A percentile compares a stretch with the other conserved stretches of the same genome.
These are phyloP conservation scores for Ligustrum vulgare DNA, from an alignment of 257 asterid genomes.

Conservation along the genomic window DNA sequence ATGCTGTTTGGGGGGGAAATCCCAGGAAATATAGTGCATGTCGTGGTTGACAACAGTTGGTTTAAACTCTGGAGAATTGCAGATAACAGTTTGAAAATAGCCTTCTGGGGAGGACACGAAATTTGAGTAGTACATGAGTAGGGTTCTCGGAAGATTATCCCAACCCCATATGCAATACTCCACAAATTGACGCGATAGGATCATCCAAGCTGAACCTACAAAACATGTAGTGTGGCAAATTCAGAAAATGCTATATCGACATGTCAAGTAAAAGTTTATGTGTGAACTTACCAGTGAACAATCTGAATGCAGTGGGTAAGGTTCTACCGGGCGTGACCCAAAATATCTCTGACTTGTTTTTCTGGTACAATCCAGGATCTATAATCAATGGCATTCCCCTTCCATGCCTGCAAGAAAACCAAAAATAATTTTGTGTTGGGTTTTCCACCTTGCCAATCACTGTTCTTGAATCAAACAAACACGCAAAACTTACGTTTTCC, in stretches of 20 bases:
- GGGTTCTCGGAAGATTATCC: slow-evolving; percentile 92
- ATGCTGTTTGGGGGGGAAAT: slow-evolving; percentile 82
- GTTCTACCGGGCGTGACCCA: slow-evolving; percentile 37
- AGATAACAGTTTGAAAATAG: slow-evolving; percentile 83
- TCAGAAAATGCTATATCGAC: too few species aligned
- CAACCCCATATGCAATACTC: slow-evolving; percentile 94
- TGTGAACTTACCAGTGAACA: slow-evolving; percentile 77
- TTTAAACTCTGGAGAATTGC: slow-evolving; percentile 74
- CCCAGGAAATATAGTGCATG: slow-evolving; percentile 97
- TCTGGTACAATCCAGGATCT: slow-evolving; percentile 52
- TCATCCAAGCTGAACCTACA: slow-evolving; percentile 98
- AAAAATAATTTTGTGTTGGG: not conserved
- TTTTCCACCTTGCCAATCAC: not conserved
- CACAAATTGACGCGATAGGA: slow-evolving; percentile 75
- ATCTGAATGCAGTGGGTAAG: slow-evolving; percentile 53
- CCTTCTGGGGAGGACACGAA: slow-evolving; percentile 96
- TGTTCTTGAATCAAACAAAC: not conserved
- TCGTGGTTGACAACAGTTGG: slow-evolving; percentile 87
- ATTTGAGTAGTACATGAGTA: slow-evolving; percentile 93
- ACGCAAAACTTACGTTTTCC: slow-evolving; percentile 45
- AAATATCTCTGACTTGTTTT: slow-evolving; percentile 42
- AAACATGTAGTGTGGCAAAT: not conserved
- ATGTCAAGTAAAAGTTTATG: too few species aligned
- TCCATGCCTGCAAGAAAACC: slow-evolving; percentile 31
- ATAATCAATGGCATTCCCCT: slow-evolving; percentile 54